Evolutionary conservation across 768 basidiomycete genomes (phyloP).

Genomic region (Mycena rosella): DNA sequence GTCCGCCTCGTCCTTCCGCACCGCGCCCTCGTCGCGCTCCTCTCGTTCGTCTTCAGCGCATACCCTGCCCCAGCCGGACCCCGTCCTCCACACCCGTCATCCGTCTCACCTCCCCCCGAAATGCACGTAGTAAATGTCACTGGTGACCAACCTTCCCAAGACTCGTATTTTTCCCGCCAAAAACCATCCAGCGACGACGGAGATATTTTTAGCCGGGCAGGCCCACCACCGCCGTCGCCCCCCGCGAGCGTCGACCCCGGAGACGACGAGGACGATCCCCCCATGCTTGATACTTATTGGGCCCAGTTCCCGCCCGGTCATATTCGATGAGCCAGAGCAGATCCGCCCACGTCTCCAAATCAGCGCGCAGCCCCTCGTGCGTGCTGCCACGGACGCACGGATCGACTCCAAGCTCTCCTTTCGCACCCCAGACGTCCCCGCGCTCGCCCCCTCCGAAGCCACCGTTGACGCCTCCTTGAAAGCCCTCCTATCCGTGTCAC

Average conservation of each 20-base stretch:
- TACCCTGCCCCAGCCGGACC: constrained; percentile 41
- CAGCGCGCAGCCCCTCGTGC: constrained; percentile 49
- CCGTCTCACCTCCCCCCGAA: no score
- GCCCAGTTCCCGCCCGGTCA: constrained; percentile 32
- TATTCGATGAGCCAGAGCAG: constrained; percentile 50
- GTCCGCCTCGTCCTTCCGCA: constrained; percentile 52
- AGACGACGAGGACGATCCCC: constrained; percentile 36
- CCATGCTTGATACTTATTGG: constrained; percentile 39
- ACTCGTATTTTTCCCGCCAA: constrained; percentile 50
- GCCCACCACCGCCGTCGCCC: constrained; percentile 47
- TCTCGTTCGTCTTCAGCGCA: constrained; percentile 54
- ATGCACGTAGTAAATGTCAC: constrained; percentile 69
- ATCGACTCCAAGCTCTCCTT: constrained; percentile 55
- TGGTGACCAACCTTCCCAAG: constrained; percentile 55
- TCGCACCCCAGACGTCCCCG: constrained; percentile 40
- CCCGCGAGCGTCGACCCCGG: constrained; percentile 50
- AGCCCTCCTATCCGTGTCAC: constrained; percentile 41
- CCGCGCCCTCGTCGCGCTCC: constrained; percentile 50
- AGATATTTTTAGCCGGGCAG: constrained; percentile 44
- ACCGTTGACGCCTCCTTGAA: constrained; percentile 37
- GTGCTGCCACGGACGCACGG: constrained; percentile 68
- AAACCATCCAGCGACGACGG: constrained; percentile 31
- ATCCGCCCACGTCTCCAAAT: constrained; percentile 40
- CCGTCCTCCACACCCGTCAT: constrained; percentile 40
- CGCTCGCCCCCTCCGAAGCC: constrained; percentile 27